A percentile compares a stretch with the other conserved stretches of the same genome.
Conservation (phyloP, 768 basidiomycete species). For the Astraeus odoratus region DNA sequence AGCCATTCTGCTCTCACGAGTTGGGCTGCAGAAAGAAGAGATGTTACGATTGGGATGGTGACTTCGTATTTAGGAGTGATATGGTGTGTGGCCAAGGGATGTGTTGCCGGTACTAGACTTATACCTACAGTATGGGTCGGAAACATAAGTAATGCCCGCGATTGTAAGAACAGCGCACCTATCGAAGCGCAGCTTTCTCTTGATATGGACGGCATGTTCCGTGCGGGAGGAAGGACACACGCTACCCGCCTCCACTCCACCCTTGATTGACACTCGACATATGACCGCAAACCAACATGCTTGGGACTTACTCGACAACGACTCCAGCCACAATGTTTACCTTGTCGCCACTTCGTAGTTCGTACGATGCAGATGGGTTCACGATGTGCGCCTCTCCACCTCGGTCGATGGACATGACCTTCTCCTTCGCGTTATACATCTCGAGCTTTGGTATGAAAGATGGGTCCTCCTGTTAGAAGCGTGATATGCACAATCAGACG, state of each 20-base stretch:
- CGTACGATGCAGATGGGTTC: constrained; percentile 31
- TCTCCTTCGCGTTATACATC: constrained; percentile 42
- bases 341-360: constrained; percentile 49
- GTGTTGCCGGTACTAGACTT: constrained; percentile 40
- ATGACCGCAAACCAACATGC: background rate
- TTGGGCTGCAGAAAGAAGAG: constrained; percentile 49
- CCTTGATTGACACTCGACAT: constrained; percentile 23
- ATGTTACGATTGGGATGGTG: constrained; percentile 45
- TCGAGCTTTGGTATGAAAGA: constrained; percentile 40
- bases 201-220: constrained; percentile 31
- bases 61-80: constrained; percentile 45
- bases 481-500: background rate
- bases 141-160: background rate
- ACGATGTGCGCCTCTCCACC: constrained; percentile 25
- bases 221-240: constrained; percentile 37
- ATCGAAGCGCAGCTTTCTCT: constrained; percentile 42
- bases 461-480: constrained; percentile 42
- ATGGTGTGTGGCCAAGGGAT: constrained; percentile 55
- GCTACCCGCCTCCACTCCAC: constrained; percentile 46
- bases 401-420: constrained; percentile 37
- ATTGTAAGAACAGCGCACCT: constrained; percentile 33
- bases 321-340: constrained; percentile 40
- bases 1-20: constrained; percentile 70
- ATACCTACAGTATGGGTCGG: constrained; percentile 37
- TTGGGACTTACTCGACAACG: constrained; percentile 37